Evolutionary conservation across 495 filamentous ascomycete species (phyloP).

Genomic region (Parathielavia appendiculata): DNA sequence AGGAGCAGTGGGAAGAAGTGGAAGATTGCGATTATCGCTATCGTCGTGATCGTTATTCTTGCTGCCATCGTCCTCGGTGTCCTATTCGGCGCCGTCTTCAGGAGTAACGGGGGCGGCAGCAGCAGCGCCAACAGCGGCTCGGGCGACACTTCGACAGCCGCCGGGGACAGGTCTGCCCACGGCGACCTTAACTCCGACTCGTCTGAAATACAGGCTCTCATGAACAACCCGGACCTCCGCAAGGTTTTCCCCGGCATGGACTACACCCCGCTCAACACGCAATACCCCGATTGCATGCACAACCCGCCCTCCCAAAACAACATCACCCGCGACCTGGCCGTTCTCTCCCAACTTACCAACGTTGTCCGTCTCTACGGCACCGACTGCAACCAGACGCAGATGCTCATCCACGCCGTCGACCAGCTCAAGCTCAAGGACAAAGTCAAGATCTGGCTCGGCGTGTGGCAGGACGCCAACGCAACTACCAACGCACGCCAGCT

Average conservation of each 20-base stretch:
- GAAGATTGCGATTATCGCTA: slow-evolving; percentile 58
- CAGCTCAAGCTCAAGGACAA: slow-evolving; percentile 61
- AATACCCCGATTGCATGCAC: slow-evolving; percentile 79
- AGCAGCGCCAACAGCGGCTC: slow-evolving; percentile 12
- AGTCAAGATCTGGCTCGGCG: slow-evolving; percentile 92
- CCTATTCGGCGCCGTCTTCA: slow-evolving; percentile 66
- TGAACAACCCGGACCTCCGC: slow-evolving; percentile 76
- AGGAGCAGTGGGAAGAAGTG: slow-evolving; percentile 60
- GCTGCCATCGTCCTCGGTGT: slow-evolving; percentile 73
- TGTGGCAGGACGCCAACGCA: slow-evolving; percentile 82
- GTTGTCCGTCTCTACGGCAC: slow-evolving; percentile 88
- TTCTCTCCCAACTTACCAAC: slow-evolving; percentile 87
- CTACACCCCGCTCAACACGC: slow-evolving; percentile 87
- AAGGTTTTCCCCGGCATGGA: slow-evolving; percentile 97
- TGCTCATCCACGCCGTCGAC: slow-evolving; percentile 81
- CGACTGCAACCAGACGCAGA: slow-evolving; percentile 96
- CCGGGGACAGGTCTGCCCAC: slow-evolving; percentile 46
- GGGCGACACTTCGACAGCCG: slow-evolving; percentile 24
- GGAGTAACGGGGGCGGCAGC: slow-evolving; percentile 31
- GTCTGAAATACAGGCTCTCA: slow-evolving; percentile 69
- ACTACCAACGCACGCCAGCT: slow-evolving; percentile 83
- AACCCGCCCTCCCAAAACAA: slow-evolving; percentile 87
- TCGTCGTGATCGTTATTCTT: slow-evolving; percentile 57
- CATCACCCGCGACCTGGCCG: slow-evolving; percentile 84
- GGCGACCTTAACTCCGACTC: slow-evolving; percentile 71